These are phyloP conservation scores for Beta lomatogona DNA, from an alignment of 179 eudicot genomes.

Conservation along the genomic window DNA sequence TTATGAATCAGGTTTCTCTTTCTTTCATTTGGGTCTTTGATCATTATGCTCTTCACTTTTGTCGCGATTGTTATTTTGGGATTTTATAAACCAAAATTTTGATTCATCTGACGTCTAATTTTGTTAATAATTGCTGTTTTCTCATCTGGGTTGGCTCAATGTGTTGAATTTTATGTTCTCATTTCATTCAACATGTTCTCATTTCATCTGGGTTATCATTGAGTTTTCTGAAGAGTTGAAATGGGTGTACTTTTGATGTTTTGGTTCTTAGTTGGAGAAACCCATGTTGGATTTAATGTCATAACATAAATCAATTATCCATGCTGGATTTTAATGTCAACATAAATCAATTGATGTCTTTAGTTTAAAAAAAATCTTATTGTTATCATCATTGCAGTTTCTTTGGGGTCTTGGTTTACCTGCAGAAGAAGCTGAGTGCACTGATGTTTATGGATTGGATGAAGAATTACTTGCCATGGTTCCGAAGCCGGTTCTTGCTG, in stretches of 20 bases:
- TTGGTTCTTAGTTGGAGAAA: conserved; percentile 4
- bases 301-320: no score
- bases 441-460: conserved; percentile 91
- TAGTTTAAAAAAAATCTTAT: neutral
- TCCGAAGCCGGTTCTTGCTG: conserved; percentile 92
- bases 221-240: neutral
- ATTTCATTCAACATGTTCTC: conserved; percentile 7
- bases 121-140: neutral
- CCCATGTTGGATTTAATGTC: neutral
- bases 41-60: neutral
- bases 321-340: neutral
- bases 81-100: neutral
- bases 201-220: neutral
- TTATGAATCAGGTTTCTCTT: conserved; percentile 81
- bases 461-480: conserved; percentile 90
- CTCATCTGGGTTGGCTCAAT: conserved; percentile 15
- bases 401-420: conserved; percentile 89
- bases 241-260: neutral
- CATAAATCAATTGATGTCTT: neutral
- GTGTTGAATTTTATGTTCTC: conserved; percentile 1
- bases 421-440: conserved; percentile 77
- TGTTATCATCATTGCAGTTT: conserved; percentile 53
- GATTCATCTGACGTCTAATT: neutral
- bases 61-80: neutral
- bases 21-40: neutral